Base-by-base conservation (phyloP, 2,329 filamentous ascomycete species). In the Chaetomiaceae sp. region DNA sequence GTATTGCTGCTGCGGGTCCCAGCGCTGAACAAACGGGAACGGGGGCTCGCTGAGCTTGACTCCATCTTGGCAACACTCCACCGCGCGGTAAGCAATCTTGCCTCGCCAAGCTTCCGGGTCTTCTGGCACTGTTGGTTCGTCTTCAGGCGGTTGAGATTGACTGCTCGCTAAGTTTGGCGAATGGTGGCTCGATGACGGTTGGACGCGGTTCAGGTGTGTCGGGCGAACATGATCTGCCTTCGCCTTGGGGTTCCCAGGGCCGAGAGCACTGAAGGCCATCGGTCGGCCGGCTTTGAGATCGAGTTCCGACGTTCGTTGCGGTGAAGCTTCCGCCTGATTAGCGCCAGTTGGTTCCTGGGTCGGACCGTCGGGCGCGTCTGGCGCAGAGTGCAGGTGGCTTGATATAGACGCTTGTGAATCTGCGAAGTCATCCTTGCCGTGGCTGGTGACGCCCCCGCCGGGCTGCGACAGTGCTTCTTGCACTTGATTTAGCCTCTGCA, bases 21-120 rank as follows among this genome's bases (percentile, higher is more conserved):
- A 96, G 42, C 88, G 81, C 67, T 96, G 90, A 14, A 87, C 76
- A 67, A 96, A 96, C 0, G 91, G 91, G 64, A 95, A 96, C 0
- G 91, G 89, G 0, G 92, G 91, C 30, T 88, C 79, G 48, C 80
- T 87, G 41, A 95, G 74, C 29, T 79, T 72, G 34, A 89, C 72
- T 5, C 77, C 79, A 27, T 87, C 79, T n/a, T 87, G 78, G 57
- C 84, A 82, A 69, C 91, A 96, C 67, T 97, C 92, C 1, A 95
- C 88, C 20, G 89, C 91, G 21, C 81, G 79, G 56, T 95, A 82
- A 10, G 74, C 78, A 55, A 96, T 85, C 60, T 84, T 89, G 4
- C 81, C 73, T 60, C 81, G 81, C 91, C 91, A 96, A 20, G 80
- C 77, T 27, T 87, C 77, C 0, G 78, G 71, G 40, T 82, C 76